Percentiles rank a stretch among this genome's conserved stretches.
Conservation (phyloP, 768 basidiomycete genomes). For the Tricholoma hemisulphureum region DNA sequence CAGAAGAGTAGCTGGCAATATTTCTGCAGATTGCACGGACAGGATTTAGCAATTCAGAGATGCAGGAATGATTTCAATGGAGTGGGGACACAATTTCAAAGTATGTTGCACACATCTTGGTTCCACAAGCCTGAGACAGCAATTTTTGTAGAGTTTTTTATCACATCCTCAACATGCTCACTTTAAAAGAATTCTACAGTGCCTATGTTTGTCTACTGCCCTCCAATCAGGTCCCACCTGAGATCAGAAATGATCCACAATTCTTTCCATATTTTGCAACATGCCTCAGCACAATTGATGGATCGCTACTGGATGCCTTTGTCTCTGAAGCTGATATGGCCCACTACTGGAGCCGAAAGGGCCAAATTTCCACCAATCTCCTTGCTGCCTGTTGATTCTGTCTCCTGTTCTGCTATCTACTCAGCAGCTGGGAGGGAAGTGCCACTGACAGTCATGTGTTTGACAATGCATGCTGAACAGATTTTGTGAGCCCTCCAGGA, state of each 20-base stretch:
- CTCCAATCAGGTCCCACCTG: slow-evolving; percentile 14
- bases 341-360: slow-evolving; percentile 26
- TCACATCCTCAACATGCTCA: slow-evolving; percentile 17
- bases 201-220: slow-evolving; percentile 3
- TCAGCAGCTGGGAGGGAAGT: slow-evolving; percentile 42
- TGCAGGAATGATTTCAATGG: slow-evolving; percentile 29
- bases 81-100: slow-evolving; percentile 38
- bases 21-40: not conserved
- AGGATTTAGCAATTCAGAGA: not conserved
- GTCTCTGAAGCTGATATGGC: slow-evolving; percentile 13
- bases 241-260: slow-evolving; percentile 29
- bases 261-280: slow-evolving; percentile 33
- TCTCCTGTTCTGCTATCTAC: slow-evolving; percentile 35
- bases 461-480: slow-evolving; percentile 21
- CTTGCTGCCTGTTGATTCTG: slow-evolving; percentile 34
- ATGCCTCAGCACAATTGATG: slow-evolving; percentile 33
- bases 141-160: slow-evolving; percentile 18
- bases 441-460: slow-evolving; percentile 36
- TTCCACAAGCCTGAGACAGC: not conserved
- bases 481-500: slow-evolving; percentile 30
- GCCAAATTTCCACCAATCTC: slow-evolving; percentile 35
- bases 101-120: slow-evolving; percentile 14
- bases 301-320: slow-evolving; percentile 28
- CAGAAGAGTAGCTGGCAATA: slow-evolving; percentile 3
- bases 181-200: slow-evolving; percentile 2